Conservation (phyloP, 2,329 filamentous ascomycete species). For the Myriosclerotinia curreyana region DNA sequence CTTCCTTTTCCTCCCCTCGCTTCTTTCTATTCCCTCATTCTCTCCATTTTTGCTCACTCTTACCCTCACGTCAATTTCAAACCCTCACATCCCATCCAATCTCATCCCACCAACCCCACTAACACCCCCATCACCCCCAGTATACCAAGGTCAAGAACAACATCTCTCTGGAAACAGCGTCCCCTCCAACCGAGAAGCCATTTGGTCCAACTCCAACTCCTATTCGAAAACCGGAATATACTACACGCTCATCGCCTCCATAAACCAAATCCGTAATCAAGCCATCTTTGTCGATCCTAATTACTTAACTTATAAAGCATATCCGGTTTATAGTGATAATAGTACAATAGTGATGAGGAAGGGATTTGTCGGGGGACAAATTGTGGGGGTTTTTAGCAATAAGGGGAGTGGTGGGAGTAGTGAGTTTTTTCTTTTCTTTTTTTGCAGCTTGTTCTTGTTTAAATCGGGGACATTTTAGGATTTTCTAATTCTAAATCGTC, state of each 20-base stretch:
- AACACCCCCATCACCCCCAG: constrained; percentile 17
- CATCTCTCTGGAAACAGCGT: constrained; percentile 44
- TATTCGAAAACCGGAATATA: constrained; percentile 42
- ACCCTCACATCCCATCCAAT: too few species aligned
- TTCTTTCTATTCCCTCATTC: too few species aligned
- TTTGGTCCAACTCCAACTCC: constrained; percentile 43
- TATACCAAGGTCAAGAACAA: constrained; percentile 55
- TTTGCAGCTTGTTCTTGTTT: accelerated
- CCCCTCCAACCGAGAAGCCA: constrained; percentile 46
- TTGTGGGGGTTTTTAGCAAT: not conserved
- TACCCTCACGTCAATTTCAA: too few species aligned
- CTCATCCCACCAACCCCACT: too few species aligned
- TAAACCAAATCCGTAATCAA: constrained; percentile 35
- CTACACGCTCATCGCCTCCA: constrained; percentile 42
- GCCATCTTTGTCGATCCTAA: constrained; percentile 30
- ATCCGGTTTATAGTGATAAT: constrained; percentile 33
- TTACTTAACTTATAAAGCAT: constrained; percentile 35
- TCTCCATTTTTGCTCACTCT: not conserved
- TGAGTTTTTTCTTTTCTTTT: not conserved
- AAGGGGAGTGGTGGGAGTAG: constrained; percentile 19
- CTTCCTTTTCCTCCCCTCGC: not conserved
- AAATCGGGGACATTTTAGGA: too few species aligned
- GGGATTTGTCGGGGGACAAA: constrained; percentile 21
- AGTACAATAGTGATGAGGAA: constrained; percentile 36
- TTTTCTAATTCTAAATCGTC: too few species aligned